Evolutionary conservation across 768 basidiomycete genomes (phyloP).

Genomic region (Hericium coralloides): DNA sequence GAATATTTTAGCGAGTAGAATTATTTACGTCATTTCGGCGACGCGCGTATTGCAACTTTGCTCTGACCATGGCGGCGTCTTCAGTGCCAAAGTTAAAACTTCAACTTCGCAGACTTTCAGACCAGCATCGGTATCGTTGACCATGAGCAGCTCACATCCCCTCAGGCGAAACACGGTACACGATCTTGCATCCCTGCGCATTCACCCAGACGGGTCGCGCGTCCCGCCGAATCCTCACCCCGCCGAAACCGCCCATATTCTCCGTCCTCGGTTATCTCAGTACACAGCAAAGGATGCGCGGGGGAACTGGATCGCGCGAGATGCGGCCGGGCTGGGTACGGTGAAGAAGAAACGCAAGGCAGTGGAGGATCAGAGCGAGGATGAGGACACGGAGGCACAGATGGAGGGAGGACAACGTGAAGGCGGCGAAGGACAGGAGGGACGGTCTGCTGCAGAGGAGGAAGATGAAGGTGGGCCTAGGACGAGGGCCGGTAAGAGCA

Average conservation of each 20-base stretch:
- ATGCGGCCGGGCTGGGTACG: constrained; percentile 46
- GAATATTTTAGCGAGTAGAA: no score
- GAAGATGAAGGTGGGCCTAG: constrained; percentile 12
- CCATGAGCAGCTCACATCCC: background rate
- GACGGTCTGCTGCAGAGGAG: constrained; percentile 13
- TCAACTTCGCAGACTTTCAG: no score
- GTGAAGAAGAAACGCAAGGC: constrained; percentile 24
- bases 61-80: no score
- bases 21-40: no score
- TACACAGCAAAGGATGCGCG: constrained; percentile 34
- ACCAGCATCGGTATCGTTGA: background rate
- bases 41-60: no score
- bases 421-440: constrained; percentile 18
- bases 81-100: no score
- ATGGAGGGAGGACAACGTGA: background rate
- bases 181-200: constrained; percentile 54
- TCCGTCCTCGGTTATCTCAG: constrained; percentile 24
- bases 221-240: constrained; percentile 27
- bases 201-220: constrained; percentile 57
- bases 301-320: constrained; percentile 59
- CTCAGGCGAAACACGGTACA: constrained; percentile 36
- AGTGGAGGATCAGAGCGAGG: constrained; percentile 12
- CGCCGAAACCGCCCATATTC: constrained; percentile 25
- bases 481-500: constrained; percentile 13
- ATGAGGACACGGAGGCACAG: constrained; percentile 8